Conservation (phyloP, 2,329 filamentous ascomycete species). For the Ascochyta viciae-villosae region DNA sequence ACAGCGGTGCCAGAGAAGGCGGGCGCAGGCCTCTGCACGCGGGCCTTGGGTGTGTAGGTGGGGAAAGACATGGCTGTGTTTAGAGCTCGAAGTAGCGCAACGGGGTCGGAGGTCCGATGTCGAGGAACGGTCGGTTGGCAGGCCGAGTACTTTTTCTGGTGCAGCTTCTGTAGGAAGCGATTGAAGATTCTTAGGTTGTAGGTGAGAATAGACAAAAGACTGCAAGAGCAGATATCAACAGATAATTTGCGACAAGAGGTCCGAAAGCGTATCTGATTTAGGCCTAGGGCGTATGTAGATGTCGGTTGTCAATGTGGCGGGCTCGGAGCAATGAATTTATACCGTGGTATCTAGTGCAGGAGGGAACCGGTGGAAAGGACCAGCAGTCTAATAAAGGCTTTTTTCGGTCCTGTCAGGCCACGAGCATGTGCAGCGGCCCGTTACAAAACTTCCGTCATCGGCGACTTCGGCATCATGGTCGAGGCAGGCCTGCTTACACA, state of each 20-base stretch:
- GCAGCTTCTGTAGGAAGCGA: not conserved
- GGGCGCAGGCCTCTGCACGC: constrained; percentile 51
- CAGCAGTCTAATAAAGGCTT: constrained; percentile 8
- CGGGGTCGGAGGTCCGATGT: constrained; percentile 21
- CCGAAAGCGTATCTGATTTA: constrained; percentile 28
- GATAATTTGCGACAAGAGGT: constrained; percentile 39
- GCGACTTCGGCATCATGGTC: constrained; percentile 28
- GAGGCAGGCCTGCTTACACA: constrained; percentile 36
- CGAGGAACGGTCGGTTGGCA: constrained; percentile 7
- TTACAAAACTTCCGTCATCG: constrained; percentile 23
- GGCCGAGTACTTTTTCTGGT: not conserved
- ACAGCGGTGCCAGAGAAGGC: constrained; percentile 49
- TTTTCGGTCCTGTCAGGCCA: constrained; percentile 11
- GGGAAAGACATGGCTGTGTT: constrained; percentile 38
- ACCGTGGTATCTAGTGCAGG: not conserved
- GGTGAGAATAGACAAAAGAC: constrained; percentile 11
- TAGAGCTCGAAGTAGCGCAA: constrained; percentile 7
- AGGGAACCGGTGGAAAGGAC: not conserved
- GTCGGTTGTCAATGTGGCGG: constrained; percentile 17
- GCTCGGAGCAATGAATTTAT: constrained; percentile 10
- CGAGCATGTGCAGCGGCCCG: constrained; percentile 23
- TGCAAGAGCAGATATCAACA: constrained; percentile 31
- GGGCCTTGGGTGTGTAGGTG: constrained; percentile 47
- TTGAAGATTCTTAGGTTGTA: constrained; percentile 5
- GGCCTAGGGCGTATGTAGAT: constrained; percentile 30